Evolutionary conservation across 2,329 filamentous ascomycete genomes (phyloP).

Genomic region (Diplodia scrobiculata): DNA sequence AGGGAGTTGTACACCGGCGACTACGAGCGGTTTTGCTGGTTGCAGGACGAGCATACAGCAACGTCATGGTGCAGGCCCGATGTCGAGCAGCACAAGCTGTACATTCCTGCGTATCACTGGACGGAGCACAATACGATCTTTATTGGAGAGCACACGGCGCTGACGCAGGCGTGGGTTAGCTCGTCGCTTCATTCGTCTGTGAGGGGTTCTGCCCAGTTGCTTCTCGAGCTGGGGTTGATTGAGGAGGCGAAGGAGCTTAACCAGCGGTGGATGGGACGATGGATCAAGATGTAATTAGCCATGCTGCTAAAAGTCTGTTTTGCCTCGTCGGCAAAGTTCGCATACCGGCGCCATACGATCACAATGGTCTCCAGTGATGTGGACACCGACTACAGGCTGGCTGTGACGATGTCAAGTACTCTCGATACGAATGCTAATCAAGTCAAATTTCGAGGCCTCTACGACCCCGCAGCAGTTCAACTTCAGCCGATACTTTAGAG

Average conservation of each 20-base stretch:
- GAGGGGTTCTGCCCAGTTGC: slow-evolving; percentile 10
- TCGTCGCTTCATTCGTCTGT: slow-evolving; percentile 10
- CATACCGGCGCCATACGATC: too few species aligned
- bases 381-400: too few species aligned
- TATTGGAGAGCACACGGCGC: slow-evolving; percentile 8
- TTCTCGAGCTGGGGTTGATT: slow-evolving; percentile 5
- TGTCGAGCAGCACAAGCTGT: slow-evolving; percentile 16
- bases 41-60: slow-evolving; percentile 1
- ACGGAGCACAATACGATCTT: slow-evolving; percentile 12
- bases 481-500: not conserved
- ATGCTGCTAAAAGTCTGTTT: not conserved
- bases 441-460: not conserved
- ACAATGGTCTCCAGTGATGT: too few species aligned
- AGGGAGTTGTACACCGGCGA: slow-evolving; percentile 10
- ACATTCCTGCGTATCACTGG: slow-evolving; percentile 11
- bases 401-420: too few species aligned
- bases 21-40: slow-evolving; percentile 8
- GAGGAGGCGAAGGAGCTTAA: slow-evolving; percentile 22
- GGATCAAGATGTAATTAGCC: slow-evolving; percentile 5
- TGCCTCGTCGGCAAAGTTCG: not conserved
- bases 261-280: slow-evolving; percentile 16
- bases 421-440: not conserved
- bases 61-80: slow-evolving; percentile 15
- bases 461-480: not conserved
- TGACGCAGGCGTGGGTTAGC: slow-evolving; percentile 13